Base-by-base conservation (phyloP, 1,139 yeast species). In the Saccharomycopsis hybrid region DNA sequence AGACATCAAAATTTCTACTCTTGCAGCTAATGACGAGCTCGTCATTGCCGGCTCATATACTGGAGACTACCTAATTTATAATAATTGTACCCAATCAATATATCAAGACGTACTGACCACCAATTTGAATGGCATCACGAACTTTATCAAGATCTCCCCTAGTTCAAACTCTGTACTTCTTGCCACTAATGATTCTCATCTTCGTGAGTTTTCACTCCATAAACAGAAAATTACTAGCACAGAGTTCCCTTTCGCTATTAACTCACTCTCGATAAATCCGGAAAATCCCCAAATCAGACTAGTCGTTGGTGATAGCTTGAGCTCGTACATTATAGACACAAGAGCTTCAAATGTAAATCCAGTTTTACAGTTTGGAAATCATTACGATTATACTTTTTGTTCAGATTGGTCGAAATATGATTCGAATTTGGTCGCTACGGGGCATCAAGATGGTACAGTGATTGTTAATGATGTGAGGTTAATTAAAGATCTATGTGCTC, bases 401-500 rank as follows among this genome's bases (percentile, higher is more conserved):
- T 79, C 84, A 60, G 85, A 79, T 54, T 80, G 85, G 85, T 66
- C 67, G 4, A 31, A 25, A 11, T 59, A 59, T 41, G 58, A 73
- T 55, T 77, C 73, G 30, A 64, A 73, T 46, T 57, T 68, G 3
- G 56, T 80, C 18, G 71, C 78, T 7, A 74, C 83, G 0, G 85
- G 85, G 2, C 77, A 75, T 57, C 85, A 80, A 60, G 86, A 80
- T 60, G 74, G 81, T 2, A 72, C 82, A 7, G 74, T 79, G 9
- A 65, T 77, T 47, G 56, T 80, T 7, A 78, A 78, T 72, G 85
- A 80, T 60, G 63, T 61, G 9, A 57, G 77, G 51, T 60, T 76
- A 38, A 32, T 46, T 18, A 18, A 18, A 18, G 18, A 18, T 18
- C 18, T 18, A 18, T 18, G 27, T 18, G 18, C 18, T 18, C 18